Evolutionary conservation across 1,139 yeast genomes (phyloP), one percentile per base, ranked within the genome.

Genomic region (Torulaspora pretoriensis): DNA sequence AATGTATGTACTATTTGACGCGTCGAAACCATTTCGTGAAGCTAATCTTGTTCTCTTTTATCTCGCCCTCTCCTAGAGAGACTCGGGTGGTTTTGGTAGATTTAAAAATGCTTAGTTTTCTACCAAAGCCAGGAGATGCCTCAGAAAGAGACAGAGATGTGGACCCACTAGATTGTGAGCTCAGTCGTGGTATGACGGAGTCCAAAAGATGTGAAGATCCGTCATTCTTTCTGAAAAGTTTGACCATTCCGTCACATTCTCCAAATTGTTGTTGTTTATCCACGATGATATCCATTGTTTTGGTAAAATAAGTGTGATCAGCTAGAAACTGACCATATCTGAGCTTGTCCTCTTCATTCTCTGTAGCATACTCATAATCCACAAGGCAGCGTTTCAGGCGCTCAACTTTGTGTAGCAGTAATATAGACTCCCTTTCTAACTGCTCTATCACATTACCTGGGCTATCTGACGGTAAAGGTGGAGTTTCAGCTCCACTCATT

Each of bases 341-440:
- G 10, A 52, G 35, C 29, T 48, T 43, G 12, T 50, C 49, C 7
- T 52, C 42, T 4, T 52, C 42, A 19, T 44, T 45, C 23, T 52
- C 57, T n/a, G 52, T 46, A 2, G 63, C 61, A 36, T 49, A 51
- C 42, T 62, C 67, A 42, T 55, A 60, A 42, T 55, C 59, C 13
- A 58, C 49, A 24, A 63, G 45, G 7, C 52, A 43, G 9, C 53
- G 52, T 8, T 54, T 47, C 16, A 63, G 47, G 28, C 55, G 51
- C 23, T 55, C 53, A 6, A 54, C 47, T 41, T 56, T 60, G 28
- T 58, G 49, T 14, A 50, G 51, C 9, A 63, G 35, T 2, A 60
- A 40, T 12, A 45, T 47, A 1, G 59, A 49, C 40, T 62, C 67
- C 32, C 53, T 56, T 30, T 56, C 54, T 17, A 61, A 37, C 14